These are phyloP conservation scores for Aureobasidium uvarum DNA, from an alignment of 2,329 filamentous ascomycete genomes.

Conservation along the genomic window DNA sequence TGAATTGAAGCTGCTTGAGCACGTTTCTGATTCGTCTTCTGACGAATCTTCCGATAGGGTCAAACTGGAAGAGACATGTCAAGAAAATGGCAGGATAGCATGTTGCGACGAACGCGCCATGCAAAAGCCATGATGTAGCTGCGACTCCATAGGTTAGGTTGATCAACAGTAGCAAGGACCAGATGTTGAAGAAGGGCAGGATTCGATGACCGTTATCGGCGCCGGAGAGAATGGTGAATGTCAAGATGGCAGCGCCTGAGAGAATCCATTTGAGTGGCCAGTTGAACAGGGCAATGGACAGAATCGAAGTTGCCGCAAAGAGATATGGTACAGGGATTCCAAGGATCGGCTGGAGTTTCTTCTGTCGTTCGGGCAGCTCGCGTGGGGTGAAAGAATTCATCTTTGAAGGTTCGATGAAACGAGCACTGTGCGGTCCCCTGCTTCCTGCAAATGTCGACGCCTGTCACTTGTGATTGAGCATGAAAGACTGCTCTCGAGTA, in stretches of 20 bases:
- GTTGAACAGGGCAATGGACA: slow-evolving; percentile 31
- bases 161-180: slow-evolving; percentile 48
- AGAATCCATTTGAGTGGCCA: slow-evolving; percentile 43
- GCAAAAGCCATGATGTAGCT: slow-evolving; percentile 55
- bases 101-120: slow-evolving; percentile 43
- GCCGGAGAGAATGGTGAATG: slow-evolving; percentile 41
- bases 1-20: slow-evolving; percentile 50
- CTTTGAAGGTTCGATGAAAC: background rate
- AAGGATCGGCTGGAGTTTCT: slow-evolving; percentile 26
- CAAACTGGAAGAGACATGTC: slow-evolving; percentile 50
- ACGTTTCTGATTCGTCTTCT: slow-evolving; percentile 40
- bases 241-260: slow-evolving; percentile 45
- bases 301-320: slow-evolving; percentile 27
- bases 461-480: slow-evolving; percentile 7
- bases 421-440: slow-evolving; percentile 3
- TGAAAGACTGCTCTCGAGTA: background rate
- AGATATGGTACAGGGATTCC: slow-evolving; percentile 24
- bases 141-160: slow-evolving; percentile 50
- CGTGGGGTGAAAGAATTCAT: slow-evolving; percentile 17
- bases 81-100: slow-evolving; percentile 48
- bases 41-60: slow-evolving; percentile 40
- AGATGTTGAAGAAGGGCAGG: slow-evolving; percentile 47
- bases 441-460: slow-evolving; percentile 6
- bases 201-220: slow-evolving; percentile 41
- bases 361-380: slow-evolving; percentile 16